A percentile compares a stretch with the other conserved stretches of the same genome.
Evolutionary conservation across 352 stramenopile species (phyloP).

Genomic region (Phytopythium helicoides): DNA sequence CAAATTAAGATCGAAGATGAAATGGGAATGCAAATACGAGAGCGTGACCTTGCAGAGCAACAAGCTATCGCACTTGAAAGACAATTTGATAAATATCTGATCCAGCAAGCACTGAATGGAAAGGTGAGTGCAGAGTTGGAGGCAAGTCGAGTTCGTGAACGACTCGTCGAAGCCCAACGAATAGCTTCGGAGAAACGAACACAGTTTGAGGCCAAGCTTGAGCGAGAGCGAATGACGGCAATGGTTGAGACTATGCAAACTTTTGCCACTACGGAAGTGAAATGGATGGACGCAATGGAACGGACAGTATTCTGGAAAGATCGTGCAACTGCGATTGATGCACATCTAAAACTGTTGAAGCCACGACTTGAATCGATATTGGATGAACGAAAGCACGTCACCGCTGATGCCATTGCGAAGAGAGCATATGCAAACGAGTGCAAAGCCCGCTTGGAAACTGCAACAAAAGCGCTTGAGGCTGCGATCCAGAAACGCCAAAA

Average conservation of each 20-base stretch:
- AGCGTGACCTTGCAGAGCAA: slow-evolving; percentile 35
- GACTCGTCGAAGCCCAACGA: slow-evolving; percentile 44
- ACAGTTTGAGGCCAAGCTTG: slow-evolving; percentile 51
- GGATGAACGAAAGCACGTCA: slow-evolving; percentile 49
- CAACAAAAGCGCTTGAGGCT: slow-evolving; percentile 24
- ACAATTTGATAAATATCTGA: slow-evolving; percentile 61
- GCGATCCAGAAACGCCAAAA: slow-evolving; percentile 42
- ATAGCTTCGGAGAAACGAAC: slow-evolving; percentile 37
- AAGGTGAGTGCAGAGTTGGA: slow-evolving; percentile 49
- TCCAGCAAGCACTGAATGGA: slow-evolving; percentile 54
- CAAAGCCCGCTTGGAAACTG: slow-evolving; percentile 27
- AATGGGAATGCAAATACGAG: slow-evolving; percentile 52
- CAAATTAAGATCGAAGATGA: slow-evolving; percentile 68
- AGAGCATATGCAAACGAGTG: slow-evolving; percentile 42
- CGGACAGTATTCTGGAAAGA: slow-evolving; percentile 32
- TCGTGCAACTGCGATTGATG: slow-evolving; percentile 13
- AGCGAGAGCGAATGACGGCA: slow-evolving; percentile 64
- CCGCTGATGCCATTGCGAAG: slow-evolving; percentile 49
- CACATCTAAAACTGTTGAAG: slow-evolving; percentile 35
- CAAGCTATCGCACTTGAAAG: slow-evolving; percentile 44
- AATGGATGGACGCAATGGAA: slow-evolving; percentile 57
- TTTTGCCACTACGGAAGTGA: slow-evolving; percentile 25
- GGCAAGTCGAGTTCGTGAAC: slow-evolving; percentile 32
- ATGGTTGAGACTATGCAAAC: slow-evolving; percentile 52
- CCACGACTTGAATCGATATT: slow-evolving; percentile 42